phyloP scores from a whole-genome alignment of 1,139 yeast genomes.

The Lodderomyces elongisporus region DNA sequence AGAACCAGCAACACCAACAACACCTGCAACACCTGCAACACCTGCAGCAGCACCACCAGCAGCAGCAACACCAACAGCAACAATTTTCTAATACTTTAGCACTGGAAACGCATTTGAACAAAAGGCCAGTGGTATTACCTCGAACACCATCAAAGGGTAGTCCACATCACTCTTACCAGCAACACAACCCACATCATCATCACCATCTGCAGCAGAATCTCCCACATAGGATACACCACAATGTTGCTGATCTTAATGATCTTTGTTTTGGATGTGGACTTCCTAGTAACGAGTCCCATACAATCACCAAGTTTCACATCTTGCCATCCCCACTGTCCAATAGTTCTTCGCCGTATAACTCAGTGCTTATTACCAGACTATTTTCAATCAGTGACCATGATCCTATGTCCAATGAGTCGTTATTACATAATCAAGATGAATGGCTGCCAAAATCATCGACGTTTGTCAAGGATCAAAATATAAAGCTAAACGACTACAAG shows the following conservation, averaged over 20 bases:
- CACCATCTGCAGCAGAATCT: background rate
- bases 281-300: constrained; percentile 44
- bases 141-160: background rate
- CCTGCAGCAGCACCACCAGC: background rate
- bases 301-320: constrained; percentile 44
- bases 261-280: constrained; percentile 57
- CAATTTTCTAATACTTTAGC: no score
- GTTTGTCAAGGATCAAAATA: constrained; percentile 21
- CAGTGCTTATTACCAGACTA: constrained; percentile 43
- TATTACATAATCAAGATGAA: constrained; percentile 6
- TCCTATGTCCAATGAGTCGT: constrained; percentile 10
- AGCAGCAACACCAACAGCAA: no score
- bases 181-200: constrained; percentile 5
- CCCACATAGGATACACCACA: constrained; percentile 30
- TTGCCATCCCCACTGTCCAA: constrained; percentile 40
- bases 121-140: no score
- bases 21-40: constrained; percentile 5
- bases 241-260: constrained; percentile 41
- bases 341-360: constrained; percentile 24
- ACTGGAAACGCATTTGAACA: no score
- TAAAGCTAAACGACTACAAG: constrained; percentile 8
- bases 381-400: constrained; percentile 37
- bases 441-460: constrained; percentile 36
- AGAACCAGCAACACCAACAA: constrained; percentile 2
- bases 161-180: constrained; percentile 5